Percentiles rank a stretch among this genome's conserved stretches.
phyloP scores from a whole-genome alignment of 2,329 filamentous ascomycete species.

The Exophiala sp. region DNA sequence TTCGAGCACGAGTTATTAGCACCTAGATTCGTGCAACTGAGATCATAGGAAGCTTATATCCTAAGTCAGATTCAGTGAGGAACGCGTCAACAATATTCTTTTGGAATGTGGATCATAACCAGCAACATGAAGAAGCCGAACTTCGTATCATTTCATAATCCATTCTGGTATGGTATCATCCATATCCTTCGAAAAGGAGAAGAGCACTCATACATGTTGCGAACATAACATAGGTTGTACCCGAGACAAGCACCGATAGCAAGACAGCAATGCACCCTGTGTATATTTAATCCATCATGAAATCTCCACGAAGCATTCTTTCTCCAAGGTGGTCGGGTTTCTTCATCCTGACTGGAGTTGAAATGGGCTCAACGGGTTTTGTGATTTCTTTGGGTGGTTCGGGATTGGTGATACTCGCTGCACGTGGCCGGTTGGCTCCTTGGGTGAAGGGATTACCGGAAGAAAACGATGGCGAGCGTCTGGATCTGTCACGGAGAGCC shows the following conservation, averaged over 20 bases:
- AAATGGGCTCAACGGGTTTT: constrained; percentile 28
- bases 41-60: too few species aligned
- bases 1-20: too few species aligned
- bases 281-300: constrained; percentile 58
- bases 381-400: constrained; percentile 50
- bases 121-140: constrained; percentile 3
- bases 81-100: too few species aligned
- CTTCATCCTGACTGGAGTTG: constrained; percentile 36
- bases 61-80: too few species aligned
- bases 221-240: constrained; percentile 13
- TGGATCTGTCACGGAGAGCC: constrained; percentile 86
- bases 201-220: constrained; percentile 15
- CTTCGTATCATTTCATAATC: not conserved
- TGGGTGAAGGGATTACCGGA: constrained; percentile 33
- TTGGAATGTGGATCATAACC: too few species aligned
- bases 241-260: not conserved
- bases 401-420: constrained; percentile 47
- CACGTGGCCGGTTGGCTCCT: constrained; percentile 29
- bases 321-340: constrained; percentile 96
- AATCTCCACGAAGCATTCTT: constrained; percentile 94
- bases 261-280: not conserved
- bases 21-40: too few species aligned
- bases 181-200: not conserved
- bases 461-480: constrained; percentile 61
- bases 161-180: not conserved